A percentile compares a stretch with the other conserved stretches of the same genome.
phyloP scores from a whole-genome alignment of 2,329 filamentous ascomycete species.

The Penicillium sp. region DNA sequence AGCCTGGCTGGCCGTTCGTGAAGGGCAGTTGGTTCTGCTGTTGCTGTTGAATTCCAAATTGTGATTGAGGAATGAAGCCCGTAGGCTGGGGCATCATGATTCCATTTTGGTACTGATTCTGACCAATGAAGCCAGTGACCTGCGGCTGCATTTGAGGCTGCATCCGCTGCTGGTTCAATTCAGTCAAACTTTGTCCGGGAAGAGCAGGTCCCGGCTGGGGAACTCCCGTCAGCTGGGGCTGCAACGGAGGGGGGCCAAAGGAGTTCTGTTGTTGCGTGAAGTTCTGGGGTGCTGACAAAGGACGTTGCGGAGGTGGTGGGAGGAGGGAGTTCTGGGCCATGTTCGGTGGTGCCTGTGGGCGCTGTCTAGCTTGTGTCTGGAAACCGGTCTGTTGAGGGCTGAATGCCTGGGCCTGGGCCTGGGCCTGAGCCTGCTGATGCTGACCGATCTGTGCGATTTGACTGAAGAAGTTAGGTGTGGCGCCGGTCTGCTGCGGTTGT shows the following conservation, averaged over 20 bases:
- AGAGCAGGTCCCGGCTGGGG: constrained; percentile 61
- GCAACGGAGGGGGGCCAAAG: constrained; percentile 73
- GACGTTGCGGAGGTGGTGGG: constrained; percentile 75
- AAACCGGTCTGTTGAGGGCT: constrained; percentile 43
- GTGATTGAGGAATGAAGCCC: constrained; percentile 48
- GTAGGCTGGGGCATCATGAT: constrained; percentile 49
- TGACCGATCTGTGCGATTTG: constrained; percentile 44
- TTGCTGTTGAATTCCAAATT: constrained; percentile 48
- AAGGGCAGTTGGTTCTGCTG: constrained; percentile 37
- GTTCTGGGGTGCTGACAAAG: constrained; percentile 84
- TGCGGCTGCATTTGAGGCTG: constrained; percentile 64
- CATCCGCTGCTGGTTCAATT: constrained; percentile 67
- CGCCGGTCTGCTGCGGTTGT: constrained; percentile 44
- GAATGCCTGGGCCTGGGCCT: constrained; percentile 21
- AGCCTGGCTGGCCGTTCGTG: constrained; percentile 29
- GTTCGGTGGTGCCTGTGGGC: constrained; percentile 69
- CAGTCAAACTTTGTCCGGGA: constrained; percentile 74
- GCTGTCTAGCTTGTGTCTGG: constrained; percentile 57
- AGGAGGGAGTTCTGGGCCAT: constrained; percentile 65
- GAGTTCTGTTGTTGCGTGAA: constrained; percentile 68
- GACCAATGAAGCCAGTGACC: constrained; percentile 61
- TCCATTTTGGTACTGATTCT: constrained; percentile 43
- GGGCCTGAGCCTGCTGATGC: constrained; percentile 18
- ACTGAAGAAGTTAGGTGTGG: constrained; percentile 53
- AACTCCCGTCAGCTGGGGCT: constrained; percentile 80